Conservation (phyloP, 305 asterid species). For the Rubia occidens region DNA sequence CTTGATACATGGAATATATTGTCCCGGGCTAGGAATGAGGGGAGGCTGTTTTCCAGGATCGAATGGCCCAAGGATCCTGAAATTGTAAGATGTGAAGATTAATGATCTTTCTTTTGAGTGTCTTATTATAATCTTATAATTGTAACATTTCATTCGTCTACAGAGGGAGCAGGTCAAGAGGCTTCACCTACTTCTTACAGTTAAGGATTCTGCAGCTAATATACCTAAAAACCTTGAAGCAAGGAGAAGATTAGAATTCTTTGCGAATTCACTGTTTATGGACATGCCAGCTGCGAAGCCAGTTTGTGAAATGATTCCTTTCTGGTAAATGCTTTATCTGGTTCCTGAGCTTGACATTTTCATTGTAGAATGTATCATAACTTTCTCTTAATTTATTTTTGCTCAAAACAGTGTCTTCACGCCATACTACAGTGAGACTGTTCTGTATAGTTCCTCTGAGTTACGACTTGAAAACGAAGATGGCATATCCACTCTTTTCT, state of each 20-base stretch:
- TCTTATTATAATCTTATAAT: not conserved
- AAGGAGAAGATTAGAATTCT: slow-evolving; percentile 82
- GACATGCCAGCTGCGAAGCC: slow-evolving; percentile 91
- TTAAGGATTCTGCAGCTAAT: slow-evolving; percentile 89
- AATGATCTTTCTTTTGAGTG: slow-evolving; percentile 6
- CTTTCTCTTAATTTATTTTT: slow-evolving; percentile 21
- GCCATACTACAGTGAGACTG: slow-evolving; percentile 97
- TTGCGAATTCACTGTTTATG: slow-evolving; percentile 89
- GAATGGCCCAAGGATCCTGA: slow-evolving; percentile 93
- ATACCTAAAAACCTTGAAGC: slow-evolving; percentile 99
- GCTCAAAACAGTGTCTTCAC: slow-evolving; percentile 80
- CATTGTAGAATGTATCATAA: slow-evolving; percentile 20
- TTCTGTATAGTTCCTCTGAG: slow-evolving; percentile 88
- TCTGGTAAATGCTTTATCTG: slow-evolving; percentile 48
- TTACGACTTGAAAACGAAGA: slow-evolving; percentile 92
- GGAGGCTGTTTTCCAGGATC: slow-evolving; percentile 87
- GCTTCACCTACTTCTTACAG: slow-evolving; percentile 90
- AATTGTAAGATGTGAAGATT: slow-evolving; percentile 43
- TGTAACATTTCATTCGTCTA: slow-evolving; percentile 14
- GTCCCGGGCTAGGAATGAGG: slow-evolving; percentile 86
- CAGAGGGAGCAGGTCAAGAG: slow-evolving; percentile 98
- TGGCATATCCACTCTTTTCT: slow-evolving; percentile 89
- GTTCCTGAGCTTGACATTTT: slow-evolving; percentile 4
- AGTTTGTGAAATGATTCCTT: slow-evolving; percentile 84
- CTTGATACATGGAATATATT: slow-evolving; percentile 91